phyloP scores from a whole-genome alignment of 2,329 filamentous ascomycete genomes.

The Periconia sp. region DNA sequence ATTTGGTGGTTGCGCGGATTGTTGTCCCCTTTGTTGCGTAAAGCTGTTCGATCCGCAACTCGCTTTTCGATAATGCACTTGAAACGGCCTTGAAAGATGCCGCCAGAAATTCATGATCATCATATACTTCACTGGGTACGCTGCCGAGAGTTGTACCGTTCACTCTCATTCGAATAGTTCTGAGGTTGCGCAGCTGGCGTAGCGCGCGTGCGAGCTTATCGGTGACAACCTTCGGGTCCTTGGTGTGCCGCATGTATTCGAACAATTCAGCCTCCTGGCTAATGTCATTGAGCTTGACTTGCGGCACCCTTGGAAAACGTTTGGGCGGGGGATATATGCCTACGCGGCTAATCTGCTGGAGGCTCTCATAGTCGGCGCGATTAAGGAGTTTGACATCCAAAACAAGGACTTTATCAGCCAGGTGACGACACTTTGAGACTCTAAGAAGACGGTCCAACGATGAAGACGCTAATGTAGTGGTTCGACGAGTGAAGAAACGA shows the following conservation, averaged over 20 bases:
- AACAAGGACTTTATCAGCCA: slow-evolving; percentile 18
- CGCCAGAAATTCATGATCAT: slow-evolving; percentile 1
- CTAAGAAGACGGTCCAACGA: slow-evolving; percentile 24
- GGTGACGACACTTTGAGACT: slow-evolving; percentile 16
- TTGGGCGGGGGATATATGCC: slow-evolving; percentile 32
- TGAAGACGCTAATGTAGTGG: slow-evolving; percentile 24
- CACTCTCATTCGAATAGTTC: slow-evolving; percentile 19
- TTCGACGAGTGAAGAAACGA: slow-evolving; percentile 22
- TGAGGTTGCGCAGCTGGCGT: slow-evolving; percentile 17
- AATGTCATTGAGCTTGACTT: slow-evolving; percentile 18
- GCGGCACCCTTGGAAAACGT: slow-evolving; percentile 22
- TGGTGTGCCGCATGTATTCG: slow-evolving; percentile 18
- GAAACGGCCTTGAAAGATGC: slow-evolving; percentile 25
- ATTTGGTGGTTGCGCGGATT: slow-evolving; percentile 9
- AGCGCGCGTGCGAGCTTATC: slow-evolving; percentile 22
- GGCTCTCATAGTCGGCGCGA: slow-evolving; percentile 21
- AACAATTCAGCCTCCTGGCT: slow-evolving; percentile 22
- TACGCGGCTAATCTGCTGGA: slow-evolving; percentile 22
- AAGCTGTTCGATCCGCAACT: slow-evolving; percentile 22
- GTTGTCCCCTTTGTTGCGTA: slow-evolving; percentile 18
- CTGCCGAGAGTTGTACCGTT: neutral
- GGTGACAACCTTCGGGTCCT: slow-evolving; percentile 18
- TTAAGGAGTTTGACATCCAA: slow-evolving; percentile 29
- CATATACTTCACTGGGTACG: slow-evolving; percentile 3
- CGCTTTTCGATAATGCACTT: slow-evolving; percentile 21